Conservation (phyloP, 345 rosid genomes). For the Gossypium turneri region DNA sequence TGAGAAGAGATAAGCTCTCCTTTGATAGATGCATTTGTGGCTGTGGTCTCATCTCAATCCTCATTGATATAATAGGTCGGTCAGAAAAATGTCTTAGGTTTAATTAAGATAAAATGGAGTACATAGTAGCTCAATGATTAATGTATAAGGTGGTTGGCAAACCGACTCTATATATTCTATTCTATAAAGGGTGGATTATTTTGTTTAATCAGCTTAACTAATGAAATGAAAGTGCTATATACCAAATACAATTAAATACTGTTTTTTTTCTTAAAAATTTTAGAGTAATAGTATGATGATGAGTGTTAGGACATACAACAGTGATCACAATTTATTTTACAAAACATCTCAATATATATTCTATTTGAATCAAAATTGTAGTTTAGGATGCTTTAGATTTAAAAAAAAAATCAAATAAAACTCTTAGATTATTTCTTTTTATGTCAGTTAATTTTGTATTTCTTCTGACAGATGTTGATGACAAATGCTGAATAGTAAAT, state of each 20-base stretch:
- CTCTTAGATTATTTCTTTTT: background rate
- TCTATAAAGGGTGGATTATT: background rate
- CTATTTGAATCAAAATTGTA: no score
- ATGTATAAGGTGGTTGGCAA: background rate
- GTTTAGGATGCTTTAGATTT: no score
- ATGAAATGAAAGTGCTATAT: background rate
- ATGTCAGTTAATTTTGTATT: no score
- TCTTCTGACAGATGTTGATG: background rate
- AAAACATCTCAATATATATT: no score
- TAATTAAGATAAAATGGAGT: background rate
- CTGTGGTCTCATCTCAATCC: background rate
- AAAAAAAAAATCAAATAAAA: no score
- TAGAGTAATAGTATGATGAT: background rate
- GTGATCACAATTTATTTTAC: background rate
- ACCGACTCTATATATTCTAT: background rate
- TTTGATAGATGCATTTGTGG: background rate
- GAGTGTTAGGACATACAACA: background rate
- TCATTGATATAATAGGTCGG: background rate
- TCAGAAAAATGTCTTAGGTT: no score
- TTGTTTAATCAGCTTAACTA: background rate
- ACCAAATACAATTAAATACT: background rate
- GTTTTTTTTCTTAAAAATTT: no score
- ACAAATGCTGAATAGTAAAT: background rate
- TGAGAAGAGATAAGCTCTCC: background rate
- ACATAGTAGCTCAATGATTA: background rate